Conservation (phyloP, 192 early-diverging fungal species). For the Mortierella claussenii region DNA sequence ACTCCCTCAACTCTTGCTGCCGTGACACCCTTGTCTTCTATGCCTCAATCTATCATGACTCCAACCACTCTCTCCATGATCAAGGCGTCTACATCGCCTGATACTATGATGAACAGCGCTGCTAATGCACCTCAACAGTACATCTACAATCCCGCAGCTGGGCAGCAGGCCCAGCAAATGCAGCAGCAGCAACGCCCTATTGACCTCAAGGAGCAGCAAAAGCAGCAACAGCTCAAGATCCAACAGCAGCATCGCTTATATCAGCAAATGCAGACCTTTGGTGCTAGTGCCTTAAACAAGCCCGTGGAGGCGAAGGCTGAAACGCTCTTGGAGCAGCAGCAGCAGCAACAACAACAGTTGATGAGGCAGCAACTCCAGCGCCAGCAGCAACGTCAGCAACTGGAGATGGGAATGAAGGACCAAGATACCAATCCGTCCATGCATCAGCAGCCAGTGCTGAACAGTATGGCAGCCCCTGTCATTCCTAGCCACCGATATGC, state of each 20-base stretch:
- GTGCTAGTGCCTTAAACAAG: constrained; percentile 16
- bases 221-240: constrained; percentile 54
- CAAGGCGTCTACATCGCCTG: neutral
- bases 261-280: constrained; percentile 52
- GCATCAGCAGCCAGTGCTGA: constrained; percentile 18
- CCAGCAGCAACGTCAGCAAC: constrained; percentile 49
- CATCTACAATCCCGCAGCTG: constrained; percentile 6
- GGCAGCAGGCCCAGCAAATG: constrained; percentile 12
- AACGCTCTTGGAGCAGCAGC: constrained; percentile 38
- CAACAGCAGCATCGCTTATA: constrained; percentile 50
- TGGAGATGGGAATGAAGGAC: constrained; percentile 47
- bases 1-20: constrained; percentile 4
- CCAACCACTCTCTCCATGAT: constrained; percentile 29
- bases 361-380: constrained; percentile 50
- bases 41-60: constrained; percentile 5
- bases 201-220: constrained; percentile 51
- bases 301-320: constrained; percentile 28
- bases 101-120: constrained; percentile 1
- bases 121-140: constrained; percentile 13
- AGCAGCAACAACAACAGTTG: constrained; percentile 40
- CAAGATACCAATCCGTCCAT: constrained; percentile 22
- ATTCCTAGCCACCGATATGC: constrained; percentile 53
- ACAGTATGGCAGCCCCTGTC: constrained; percentile 31
- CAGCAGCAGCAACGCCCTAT: constrained; percentile 6
- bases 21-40: neutral